A percentile compares a stretch with the other conserved stretches of the same genome.
Conservation (phyloP, 2,329 filamentous ascomycete species). For the Aspergillus sp. region DNA sequence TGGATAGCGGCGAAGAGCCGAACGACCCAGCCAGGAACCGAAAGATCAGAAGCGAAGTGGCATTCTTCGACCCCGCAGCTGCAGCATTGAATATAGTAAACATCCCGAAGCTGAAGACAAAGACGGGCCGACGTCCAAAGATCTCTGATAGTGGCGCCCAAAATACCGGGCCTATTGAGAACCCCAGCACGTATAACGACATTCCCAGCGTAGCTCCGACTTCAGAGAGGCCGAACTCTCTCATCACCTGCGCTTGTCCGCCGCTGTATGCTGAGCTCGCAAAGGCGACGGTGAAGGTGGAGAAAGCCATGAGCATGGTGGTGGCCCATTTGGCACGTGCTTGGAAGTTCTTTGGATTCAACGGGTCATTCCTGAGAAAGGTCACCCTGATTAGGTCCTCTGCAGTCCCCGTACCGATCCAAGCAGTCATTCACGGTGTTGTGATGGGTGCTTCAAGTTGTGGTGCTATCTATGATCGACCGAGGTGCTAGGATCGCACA, state of each 20-base stretch:
- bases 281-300: slow-evolving; percentile 1
- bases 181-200: slow-evolving; percentile 32
- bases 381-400: background rate
- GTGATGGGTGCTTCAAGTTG: no score
- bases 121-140: slow-evolving; percentile 18
- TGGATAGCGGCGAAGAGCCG: slow-evolving; percentile 57
- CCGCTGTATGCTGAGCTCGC: background rate
- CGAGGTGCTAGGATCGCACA: no score
- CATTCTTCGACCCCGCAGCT: slow-evolving; percentile 49
- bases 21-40: slow-evolving; percentile 62
- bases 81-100: slow-evolving; percentile 60
- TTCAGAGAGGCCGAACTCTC: background rate
- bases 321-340: background rate
- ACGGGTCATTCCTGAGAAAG: background rate
- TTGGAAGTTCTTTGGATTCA: background rate
- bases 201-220: background rate
- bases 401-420: slow-evolving; percentile 1
- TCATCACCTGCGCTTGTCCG: background rate
- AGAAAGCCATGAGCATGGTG: background rate
- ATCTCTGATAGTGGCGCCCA: slow-evolving; percentile 30
- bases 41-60: slow-evolving; percentile 53
- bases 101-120: slow-evolving; percentile 12
- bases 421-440: background rate
- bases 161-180: slow-evolving; percentile 35
- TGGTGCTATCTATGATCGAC: no score